Base-by-base conservation (phyloP, 805 yeast genomes). In the Clavispora asparagi region DNA sequence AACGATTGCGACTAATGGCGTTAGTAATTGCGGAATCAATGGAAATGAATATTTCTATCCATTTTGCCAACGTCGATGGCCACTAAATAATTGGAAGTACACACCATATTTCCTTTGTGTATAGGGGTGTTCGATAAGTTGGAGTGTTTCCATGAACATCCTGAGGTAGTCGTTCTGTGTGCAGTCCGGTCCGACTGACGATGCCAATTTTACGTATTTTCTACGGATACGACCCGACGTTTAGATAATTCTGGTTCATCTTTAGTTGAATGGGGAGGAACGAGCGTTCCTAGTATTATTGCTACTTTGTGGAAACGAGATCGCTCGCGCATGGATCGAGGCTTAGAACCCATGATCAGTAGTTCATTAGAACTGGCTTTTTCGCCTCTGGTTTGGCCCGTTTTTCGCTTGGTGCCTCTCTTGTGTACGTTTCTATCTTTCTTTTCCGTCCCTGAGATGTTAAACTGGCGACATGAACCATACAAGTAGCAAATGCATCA, bases 1-100 rank as follows among this genome's bases (percentile, higher is more conserved):
- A 94, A 79, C 3, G 99, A 92, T 81, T 94, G 99, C 12, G 98
- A 92, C 99, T 87, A 46, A n/a, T 23, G 41, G 13, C 7, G 37
- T 33, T 33, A 33, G 37, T 33, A 33, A 16, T 16, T 33, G 37
- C 25, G 9, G 8, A 9, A 17, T 10, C 7, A 30, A 13, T 27
- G 12, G 29, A 27, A 27, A 27, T 9, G 23, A 3, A 19, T 19
- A 19, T 19, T 19, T 19, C 23, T 19, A 19, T 19, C 3, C 23
- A 19, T 19, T 5, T 19, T 19, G 23, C 23, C 5, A 12, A 30
- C 14, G 14, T 5, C 14, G 11, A 30, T 2, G n/a, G 14, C 14
- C 6, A 27, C 6, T 27, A 6, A 16, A 16, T 4, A 33, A 17
- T 17, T 14, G 19, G 25, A 33, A 8, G 17, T n/a, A 33, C 37